Base-by-base conservation (phyloP, 2,329 filamentous ascomycete genomes). In the Fonsecaea pugnacius region DNA sequence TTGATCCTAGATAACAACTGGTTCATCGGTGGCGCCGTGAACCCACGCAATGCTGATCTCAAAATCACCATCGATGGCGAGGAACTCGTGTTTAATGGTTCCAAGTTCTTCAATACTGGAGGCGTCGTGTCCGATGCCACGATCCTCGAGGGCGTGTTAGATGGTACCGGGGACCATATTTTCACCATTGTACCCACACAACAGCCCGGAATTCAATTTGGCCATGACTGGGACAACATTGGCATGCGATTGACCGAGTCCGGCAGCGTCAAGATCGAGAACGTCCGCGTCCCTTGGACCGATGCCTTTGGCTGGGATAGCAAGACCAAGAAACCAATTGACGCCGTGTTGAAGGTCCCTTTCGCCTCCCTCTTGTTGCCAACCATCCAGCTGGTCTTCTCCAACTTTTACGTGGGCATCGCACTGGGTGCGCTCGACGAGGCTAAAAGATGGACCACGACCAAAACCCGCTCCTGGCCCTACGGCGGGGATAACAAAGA, bases 31-130 rank as follows among this genome's bases (percentile, higher is more conserved):
- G 87, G 78, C n/a, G 84, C 87, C 0, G 87, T 89, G 21, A 89
- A 89, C 67, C 87, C 86, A 0, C 82, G 87, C 3, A 86, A 89
- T 71, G 85, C 77, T 43, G 86, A 89, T 69, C 74, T 88, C 8
- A 83, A 79, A 33, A 86, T 88, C 65, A 84, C 78, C 0, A 74
- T 78, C 1, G 79, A 85, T 0, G 85, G 83, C 1, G 82, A 86
- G 3, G 75, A 81, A 2, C 73, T 66, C 27, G 62, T 67, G 2
- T 67, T 67, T 51, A 58, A 64, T 43, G 64, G 87, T 1, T 81
- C 80, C 74, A 90, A 90, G 73, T 80, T 84, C 75, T 89, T 89
- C 78, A 89, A 87, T 71, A 90, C 87, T 0, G 87, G 87, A 0
- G 87, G 87, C 30, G 86, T 88, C 0, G 79, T 90, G 1, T 88